These are phyloP conservation scores for Malassezia pachydermatis DNA, from an alignment of 1,284 basidiomycete species.

Conservation along the genomic window DNA sequence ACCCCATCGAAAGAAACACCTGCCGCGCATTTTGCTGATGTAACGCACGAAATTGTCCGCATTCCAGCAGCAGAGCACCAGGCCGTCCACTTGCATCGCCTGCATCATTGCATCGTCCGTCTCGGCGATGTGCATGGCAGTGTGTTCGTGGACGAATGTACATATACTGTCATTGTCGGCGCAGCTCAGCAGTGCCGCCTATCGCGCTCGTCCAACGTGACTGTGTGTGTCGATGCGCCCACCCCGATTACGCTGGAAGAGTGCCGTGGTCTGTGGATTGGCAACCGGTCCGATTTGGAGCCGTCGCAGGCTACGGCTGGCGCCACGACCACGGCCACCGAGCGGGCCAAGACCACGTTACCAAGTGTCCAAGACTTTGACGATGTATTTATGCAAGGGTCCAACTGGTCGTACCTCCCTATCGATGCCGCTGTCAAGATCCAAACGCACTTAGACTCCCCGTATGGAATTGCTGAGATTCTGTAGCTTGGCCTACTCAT, in stretches of 20 bases:
- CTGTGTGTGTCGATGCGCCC: constrained; percentile 2
- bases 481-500: too few relatives aligned
- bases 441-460: not conserved
- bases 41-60: not conserved
- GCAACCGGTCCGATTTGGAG: not conserved
- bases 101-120: constrained; percentile 2
- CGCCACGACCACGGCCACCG: not conserved
- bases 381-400: constrained; percentile 4
- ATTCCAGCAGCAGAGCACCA: not conserved
- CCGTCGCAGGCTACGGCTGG: not conserved
- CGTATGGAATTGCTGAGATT: not conserved
- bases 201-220: not conserved
- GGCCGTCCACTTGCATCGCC: constrained; percentile 1
- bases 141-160: constrained; percentile 9
- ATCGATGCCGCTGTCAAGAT: not conserved
- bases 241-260: constrained; percentile 11
- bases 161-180: constrained; percentile 3
- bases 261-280: not conserved
- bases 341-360: not conserved
- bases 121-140: constrained; percentile 7
- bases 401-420: not conserved
- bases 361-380: constrained; percentile 16
- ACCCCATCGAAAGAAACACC: too few relatives aligned
- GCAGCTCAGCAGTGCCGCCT: constrained; percentile 6
- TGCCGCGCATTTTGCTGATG: too few relatives aligned